Conservation (phyloP, 768 basidiomycete species). For the Phaeotremella skinneri region DNA sequence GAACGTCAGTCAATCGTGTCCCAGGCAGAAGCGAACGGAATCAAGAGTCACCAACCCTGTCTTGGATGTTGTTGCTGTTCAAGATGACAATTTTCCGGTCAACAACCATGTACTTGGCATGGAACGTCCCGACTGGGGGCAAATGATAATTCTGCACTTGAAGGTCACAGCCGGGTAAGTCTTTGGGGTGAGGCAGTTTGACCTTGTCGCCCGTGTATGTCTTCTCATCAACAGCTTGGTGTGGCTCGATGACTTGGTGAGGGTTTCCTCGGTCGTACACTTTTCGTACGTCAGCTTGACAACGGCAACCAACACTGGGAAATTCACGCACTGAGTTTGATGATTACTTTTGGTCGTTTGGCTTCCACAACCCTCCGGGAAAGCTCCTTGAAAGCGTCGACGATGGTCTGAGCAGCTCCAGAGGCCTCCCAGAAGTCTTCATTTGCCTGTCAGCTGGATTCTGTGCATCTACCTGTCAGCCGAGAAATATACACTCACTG, state of each 20-base stretch:
- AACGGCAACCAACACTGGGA: not conserved
- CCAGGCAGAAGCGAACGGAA: conserved; percentile 6
- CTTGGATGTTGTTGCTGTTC: conserved; percentile 66
- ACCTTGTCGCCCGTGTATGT: conserved; percentile 36
- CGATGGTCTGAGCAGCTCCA: conserved; percentile 24
- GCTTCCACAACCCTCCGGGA: conserved; percentile 27
- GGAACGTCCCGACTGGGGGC: conserved; percentile 65
- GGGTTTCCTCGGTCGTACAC: conserved; percentile 41
- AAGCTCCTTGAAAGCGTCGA: conserved; percentile 33
- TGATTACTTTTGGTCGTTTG: conserved; percentile 24
- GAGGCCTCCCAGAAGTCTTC: conserved; percentile 39
- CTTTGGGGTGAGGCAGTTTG: conserved; percentile 30
- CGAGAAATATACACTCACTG: conserved; percentile 13
- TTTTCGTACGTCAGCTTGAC: not conserved
- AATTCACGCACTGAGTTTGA: conserved; percentile 28
- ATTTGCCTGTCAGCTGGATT: not conserved
- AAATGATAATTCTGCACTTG: conserved; percentile 45
- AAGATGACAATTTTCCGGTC: conserved; percentile 63
- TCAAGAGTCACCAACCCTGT: conserved; percentile 46
- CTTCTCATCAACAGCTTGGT: conserved; percentile 32
- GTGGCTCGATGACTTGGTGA: conserved; percentile 27
- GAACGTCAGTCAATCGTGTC: not conserved
- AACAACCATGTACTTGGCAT: conserved; percentile 65
- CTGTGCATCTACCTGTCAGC: not conserved
- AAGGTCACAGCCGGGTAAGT: conserved; percentile 27